Evolutionary conservation across 2,329 filamentous ascomycete species (phyloP).

Genomic region (Phialemoniopsis sp.): DNA sequence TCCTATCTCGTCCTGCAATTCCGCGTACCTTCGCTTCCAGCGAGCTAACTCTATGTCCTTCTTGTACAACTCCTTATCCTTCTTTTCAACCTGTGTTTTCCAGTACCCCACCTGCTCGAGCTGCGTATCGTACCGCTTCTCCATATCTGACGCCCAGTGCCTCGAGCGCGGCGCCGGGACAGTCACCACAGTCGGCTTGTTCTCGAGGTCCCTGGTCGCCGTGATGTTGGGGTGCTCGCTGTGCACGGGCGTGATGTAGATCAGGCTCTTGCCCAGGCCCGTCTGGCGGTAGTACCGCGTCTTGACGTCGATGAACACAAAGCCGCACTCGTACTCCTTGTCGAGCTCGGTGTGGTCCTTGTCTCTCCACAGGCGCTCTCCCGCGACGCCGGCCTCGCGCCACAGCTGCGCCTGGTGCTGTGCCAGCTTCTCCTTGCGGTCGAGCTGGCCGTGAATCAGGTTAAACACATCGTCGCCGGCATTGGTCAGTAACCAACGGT

Average conservation of each 20-base stretch:
- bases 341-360: neutral
- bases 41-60: neutral
- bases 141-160: constrained; percentile 22
- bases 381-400: constrained; percentile 29
- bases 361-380: constrained; percentile 29
- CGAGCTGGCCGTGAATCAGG: constrained; percentile 41
- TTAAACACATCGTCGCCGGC: constrained; percentile 46
- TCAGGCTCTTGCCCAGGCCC: constrained; percentile 33
- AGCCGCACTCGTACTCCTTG: constrained; percentile 30
- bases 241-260: constrained; percentile 50
- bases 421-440: constrained; percentile 37
- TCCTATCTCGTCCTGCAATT: too few relatives aligned
- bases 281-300: constrained; percentile 50
- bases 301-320: constrained; percentile 42
- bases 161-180: constrained; percentile 13
- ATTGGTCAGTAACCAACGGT: constrained; percentile 51
- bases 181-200: constrained; percentile 31
- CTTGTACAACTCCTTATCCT: neutral
- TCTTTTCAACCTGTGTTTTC: constrained; percentile 3
- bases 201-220: constrained; percentile 38
- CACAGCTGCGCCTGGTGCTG: constrained; percentile 25
- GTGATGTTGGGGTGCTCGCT: constrained; percentile 38
- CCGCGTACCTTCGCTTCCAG: too few relatives aligned
- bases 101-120: constrained; percentile 5
- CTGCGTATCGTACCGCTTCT: constrained; percentile 15